Evolutionary conservation across 2,329 filamentous ascomycete species (phyloP).

Genomic region (Coniella lustricola): DNA sequence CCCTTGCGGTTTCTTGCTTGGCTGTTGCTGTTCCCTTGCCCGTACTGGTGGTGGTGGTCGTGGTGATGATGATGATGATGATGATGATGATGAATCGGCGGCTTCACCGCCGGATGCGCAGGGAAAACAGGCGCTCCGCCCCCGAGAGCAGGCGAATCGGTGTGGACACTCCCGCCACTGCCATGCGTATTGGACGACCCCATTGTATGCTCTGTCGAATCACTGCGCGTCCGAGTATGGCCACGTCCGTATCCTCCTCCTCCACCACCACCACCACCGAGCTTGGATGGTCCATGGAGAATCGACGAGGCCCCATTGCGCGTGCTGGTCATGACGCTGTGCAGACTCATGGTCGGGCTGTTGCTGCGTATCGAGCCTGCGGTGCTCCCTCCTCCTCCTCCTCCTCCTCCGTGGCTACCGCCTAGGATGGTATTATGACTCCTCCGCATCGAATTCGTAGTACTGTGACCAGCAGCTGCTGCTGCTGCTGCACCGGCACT

Average conservation of each 20-base stretch:
- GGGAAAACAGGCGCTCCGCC: slow-evolving; percentile 9
- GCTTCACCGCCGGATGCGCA: slow-evolving; percentile 11
- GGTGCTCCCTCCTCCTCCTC: neutral
- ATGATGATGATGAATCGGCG: slow-evolving; percentile 4
- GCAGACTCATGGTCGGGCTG: neutral
- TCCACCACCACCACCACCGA: neutral
- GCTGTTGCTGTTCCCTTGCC: neutral
- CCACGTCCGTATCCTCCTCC: neutral
- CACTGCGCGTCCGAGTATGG: slow-evolving; percentile 9
- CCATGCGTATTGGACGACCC: slow-evolving; percentile 1
- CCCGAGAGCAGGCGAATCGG: slow-evolving; percentile 3
- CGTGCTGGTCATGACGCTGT: neutral
- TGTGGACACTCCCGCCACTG: no score
- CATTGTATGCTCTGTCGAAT: slow-evolving; percentile 11
- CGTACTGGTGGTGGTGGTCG: no score
- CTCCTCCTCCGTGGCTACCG: no score
- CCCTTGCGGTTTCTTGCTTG: slow-evolving; percentile 4
- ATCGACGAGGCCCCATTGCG: slow-evolving; percentile 9
- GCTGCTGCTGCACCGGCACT: slow-evolving; percentile 10
- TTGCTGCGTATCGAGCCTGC: neutral
- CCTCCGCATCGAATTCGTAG: slow-evolving; percentile 17
- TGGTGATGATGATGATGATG: neutral
- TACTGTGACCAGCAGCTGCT: no score
- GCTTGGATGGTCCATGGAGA: slow-evolving; percentile 8
- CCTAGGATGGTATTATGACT: slow-evolving; percentile 11